These are phyloP conservation scores for Gracilaria gracilis DNA, from an alignment of 23 red algal species.

Conservation along the genomic window DNA sequence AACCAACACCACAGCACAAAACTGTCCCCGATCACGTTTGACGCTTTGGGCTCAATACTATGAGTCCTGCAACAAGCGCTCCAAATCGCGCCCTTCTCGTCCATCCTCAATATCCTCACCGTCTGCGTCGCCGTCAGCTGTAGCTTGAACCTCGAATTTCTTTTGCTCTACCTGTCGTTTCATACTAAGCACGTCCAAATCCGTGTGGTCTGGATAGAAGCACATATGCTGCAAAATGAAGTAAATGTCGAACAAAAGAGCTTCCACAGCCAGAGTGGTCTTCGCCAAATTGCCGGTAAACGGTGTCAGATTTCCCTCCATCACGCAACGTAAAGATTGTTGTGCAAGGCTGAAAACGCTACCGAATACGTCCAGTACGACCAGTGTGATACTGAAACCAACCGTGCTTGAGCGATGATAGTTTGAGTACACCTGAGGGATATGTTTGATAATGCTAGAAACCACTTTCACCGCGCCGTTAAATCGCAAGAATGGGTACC, in stretches of 20 bases:
- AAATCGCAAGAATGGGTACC: conserved; percentile 40
- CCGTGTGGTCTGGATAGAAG: conserved; percentile 61
- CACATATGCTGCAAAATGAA: conserved; percentile 73
- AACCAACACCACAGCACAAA: too few species aligned
- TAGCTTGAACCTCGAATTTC: background rate
- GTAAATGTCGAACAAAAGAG: conserved; percentile 73
- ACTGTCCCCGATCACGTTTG: too few species aligned
- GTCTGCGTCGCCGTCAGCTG: background rate
- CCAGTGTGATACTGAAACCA: conserved; percentile 62
- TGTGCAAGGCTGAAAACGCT: conserved; percentile 75
- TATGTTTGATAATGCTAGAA: conserved; percentile 72
- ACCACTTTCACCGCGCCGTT: conserved; percentile 60
- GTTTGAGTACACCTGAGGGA: conserved; percentile 79
- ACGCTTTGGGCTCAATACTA: background rate
- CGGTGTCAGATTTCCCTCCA: conserved; percentile 57
- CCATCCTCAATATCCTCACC: background rate
- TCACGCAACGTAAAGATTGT: conserved; percentile 39
- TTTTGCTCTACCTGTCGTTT: conserved; percentile 6
- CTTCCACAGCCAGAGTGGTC: conserved; percentile 64
- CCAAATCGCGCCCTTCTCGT: background rate
- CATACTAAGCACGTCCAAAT: conserved; percentile 35
- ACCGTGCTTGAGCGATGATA: conserved; percentile 44
- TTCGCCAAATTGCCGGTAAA: conserved; percentile 78
- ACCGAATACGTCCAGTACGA: conserved; percentile 64
- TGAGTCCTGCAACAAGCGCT: background rate